Percentiles rank a stretch among this genome's conserved stretches.
Evolutionary conservation across 768 basidiomycete genomes (phyloP).

Genomic region (Mycena albidolilacea): DNA sequence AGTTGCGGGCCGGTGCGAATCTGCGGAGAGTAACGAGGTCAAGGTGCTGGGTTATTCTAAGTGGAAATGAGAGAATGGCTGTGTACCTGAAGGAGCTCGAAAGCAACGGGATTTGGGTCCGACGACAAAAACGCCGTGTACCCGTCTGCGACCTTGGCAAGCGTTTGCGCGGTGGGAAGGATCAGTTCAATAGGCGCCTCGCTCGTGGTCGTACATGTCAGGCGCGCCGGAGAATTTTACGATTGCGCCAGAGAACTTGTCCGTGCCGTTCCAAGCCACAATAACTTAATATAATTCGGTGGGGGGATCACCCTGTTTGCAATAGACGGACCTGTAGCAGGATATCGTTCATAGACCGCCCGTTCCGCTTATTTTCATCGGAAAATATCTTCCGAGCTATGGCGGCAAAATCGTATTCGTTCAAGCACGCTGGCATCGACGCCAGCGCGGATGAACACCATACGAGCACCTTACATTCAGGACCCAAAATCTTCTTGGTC

Average conservation of each 20-base stretch:
- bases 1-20: constrained; percentile 9
- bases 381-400: constrained; percentile 17
- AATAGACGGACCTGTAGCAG: background rate
- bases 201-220: too few species aligned
- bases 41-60: too few species aligned
- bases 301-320: too few species aligned
- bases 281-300: too few species aligned
- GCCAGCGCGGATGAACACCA: constrained; percentile 11
- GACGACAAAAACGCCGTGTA: background rate
- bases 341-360: constrained; percentile 25
- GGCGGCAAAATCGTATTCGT: constrained; percentile 21
- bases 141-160: too few species aligned
- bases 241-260: too few species aligned
- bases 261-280: too few species aligned
- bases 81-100: constrained; percentile 20
- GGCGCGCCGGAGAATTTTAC: too few species aligned
- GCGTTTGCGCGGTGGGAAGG: too few species aligned
- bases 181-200: too few species aligned
- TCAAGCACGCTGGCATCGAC: constrained; percentile 6
- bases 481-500: constrained; percentile 20
- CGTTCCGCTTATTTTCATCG: constrained; percentile 16
- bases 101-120: constrained; percentile 13
- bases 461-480: constrained; percentile 19
- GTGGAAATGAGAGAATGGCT: background rate
- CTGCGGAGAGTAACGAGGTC: background rate